These are phyloP conservation scores for Trametopsis cervina DNA, from an alignment of 768 basidiomycete genomes.

Conservation along the genomic window DNA sequence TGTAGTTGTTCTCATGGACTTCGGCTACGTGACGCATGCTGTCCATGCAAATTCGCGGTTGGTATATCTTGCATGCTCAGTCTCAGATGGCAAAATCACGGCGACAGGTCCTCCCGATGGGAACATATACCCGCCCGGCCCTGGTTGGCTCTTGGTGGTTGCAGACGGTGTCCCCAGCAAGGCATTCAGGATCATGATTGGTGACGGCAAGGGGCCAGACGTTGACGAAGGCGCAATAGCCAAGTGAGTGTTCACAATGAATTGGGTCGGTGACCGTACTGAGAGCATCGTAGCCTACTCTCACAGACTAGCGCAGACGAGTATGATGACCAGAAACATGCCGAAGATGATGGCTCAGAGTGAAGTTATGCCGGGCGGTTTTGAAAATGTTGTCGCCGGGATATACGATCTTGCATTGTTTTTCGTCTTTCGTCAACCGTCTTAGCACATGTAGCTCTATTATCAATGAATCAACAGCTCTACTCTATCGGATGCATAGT, in stretches of 20 bases:
- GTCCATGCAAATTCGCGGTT: slow-evolving; percentile 72
- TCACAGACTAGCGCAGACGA: slow-evolving; percentile 42
- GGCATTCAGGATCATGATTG: slow-evolving; percentile 60
- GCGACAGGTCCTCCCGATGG: slow-evolving; percentile 60
- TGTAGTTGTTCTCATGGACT: slow-evolving; percentile 72
- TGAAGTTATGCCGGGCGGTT: neutral
- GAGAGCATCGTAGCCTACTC: slow-evolving; percentile 51
- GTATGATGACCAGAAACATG: slow-evolving; percentile 28
- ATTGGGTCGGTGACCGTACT: too few relatives aligned
- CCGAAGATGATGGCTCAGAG: slow-evolving; percentile 1
- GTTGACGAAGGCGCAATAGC: slow-evolving; percentile 47
- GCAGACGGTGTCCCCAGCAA: slow-evolving; percentile 58
- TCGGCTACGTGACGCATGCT: slow-evolving; percentile 76
- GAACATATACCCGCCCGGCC: slow-evolving; percentile 71
- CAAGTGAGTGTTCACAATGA: too few relatives aligned
- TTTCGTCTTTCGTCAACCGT: too few relatives aligned
- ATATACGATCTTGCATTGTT: neutral
- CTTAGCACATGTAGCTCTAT: too few relatives aligned
- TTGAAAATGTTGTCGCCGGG: too few relatives aligned
- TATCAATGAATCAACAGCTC: too few relatives aligned
- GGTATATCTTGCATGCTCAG: slow-evolving; percentile 51
- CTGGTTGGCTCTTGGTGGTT: slow-evolving; percentile 70
- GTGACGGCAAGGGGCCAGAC: slow-evolving; percentile 53
- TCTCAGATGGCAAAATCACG: slow-evolving; percentile 41
- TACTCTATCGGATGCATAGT: too few relatives aligned